These are phyloP conservation scores for Melocanna baccifera DNA, from an alignment of 176 grass and related monocot genomes.

Conservation along the genomic window DNA sequence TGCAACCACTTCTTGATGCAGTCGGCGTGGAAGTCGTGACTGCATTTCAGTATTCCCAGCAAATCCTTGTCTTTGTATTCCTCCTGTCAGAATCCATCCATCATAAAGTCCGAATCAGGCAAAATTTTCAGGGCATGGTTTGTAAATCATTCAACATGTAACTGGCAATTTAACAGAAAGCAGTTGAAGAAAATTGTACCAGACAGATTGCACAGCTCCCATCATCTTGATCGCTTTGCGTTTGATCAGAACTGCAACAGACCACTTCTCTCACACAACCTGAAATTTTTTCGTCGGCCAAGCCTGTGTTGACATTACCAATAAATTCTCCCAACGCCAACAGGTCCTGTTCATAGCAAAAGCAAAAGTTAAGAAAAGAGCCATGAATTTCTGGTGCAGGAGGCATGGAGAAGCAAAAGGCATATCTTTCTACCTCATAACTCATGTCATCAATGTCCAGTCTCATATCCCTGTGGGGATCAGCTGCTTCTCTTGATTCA, in stretches of 20 bases:
- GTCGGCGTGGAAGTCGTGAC: slow-evolving; percentile 62
- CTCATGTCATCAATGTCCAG: slow-evolving; percentile 88
- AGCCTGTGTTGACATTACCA: slow-evolving; percentile 63
- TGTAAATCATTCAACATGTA: not conserved
- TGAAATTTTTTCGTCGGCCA: slow-evolving; percentile 61
- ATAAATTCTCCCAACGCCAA: slow-evolving; percentile 89
- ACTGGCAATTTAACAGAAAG: not conserved
- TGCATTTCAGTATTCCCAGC: slow-evolving; percentile 59
- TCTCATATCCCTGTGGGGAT: slow-evolving; percentile 75
- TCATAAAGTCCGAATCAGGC: not conserved
- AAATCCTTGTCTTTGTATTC: slow-evolving; percentile 64
- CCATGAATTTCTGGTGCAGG: not conserved
- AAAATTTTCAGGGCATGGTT: not conserved
- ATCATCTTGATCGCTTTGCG: slow-evolving; percentile 44
- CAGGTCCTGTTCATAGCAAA: slow-evolving; percentile 55
- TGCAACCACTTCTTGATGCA: slow-evolving; percentile 93
- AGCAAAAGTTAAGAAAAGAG: not conserved
- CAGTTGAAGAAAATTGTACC: slow-evolving; percentile 39
- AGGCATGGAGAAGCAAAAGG: not conserved
- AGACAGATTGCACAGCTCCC: slow-evolving; percentile 72
- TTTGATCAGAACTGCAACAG: slow-evolving; percentile 39
- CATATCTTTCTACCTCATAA: slow-evolving; percentile 62
- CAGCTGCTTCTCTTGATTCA: slow-evolving; percentile 46
- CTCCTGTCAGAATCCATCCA: slow-evolving; percentile 47
- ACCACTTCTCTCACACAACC: slow-evolving; percentile 64